phyloP scores from a whole-genome alignment of 106 monocot species.

The Triglochin maritima region DNA sequence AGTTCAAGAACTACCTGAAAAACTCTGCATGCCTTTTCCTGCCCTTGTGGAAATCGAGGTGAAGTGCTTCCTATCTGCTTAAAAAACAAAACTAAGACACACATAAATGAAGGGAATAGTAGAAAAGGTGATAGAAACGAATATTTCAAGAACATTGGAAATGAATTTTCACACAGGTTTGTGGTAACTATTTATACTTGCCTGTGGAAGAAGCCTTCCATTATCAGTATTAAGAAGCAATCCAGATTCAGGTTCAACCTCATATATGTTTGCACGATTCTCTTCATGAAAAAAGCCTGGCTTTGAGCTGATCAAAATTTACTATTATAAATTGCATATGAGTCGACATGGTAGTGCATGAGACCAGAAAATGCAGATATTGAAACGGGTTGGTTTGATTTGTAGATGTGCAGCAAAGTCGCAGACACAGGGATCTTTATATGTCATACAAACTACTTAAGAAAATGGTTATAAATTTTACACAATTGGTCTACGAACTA shows the following conservation, averaged over 20 bases:
- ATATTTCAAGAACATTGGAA: too few species aligned
- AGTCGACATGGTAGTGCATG: too few species aligned
- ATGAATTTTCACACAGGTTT: too few species aligned
- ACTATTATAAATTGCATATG: background rate
- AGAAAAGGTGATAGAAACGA: background rate
- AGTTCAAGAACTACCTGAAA: constrained; percentile 54
- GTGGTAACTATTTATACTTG: constrained; percentile 1
- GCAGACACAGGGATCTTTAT: too few species aligned
- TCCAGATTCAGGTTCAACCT: constrained; percentile 70
- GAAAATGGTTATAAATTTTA: too few species aligned
- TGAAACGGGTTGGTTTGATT: too few species aligned
- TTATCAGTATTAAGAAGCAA: constrained; percentile 67
- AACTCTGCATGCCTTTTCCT: constrained; percentile 52
- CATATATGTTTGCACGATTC: constrained; percentile 59
- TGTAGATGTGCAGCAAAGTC: too few species aligned
- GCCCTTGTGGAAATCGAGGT: constrained; percentile 29
- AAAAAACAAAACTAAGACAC: too few species aligned
- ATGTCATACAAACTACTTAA: too few species aligned
- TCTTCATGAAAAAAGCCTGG: constrained; percentile 91
- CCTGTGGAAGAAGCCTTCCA: constrained; percentile 67
- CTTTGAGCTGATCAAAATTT: constrained; percentile 49
- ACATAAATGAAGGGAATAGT: too few species aligned
- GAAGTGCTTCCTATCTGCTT: constrained; percentile 57
- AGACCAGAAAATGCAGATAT: too few species aligned
- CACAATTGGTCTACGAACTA: too few species aligned